Percentiles rank a stretch among this genome's conserved stretches.
phyloP scores from a whole-genome alignment of 805 yeast genomes.

The Candida incommunis region DNA sequence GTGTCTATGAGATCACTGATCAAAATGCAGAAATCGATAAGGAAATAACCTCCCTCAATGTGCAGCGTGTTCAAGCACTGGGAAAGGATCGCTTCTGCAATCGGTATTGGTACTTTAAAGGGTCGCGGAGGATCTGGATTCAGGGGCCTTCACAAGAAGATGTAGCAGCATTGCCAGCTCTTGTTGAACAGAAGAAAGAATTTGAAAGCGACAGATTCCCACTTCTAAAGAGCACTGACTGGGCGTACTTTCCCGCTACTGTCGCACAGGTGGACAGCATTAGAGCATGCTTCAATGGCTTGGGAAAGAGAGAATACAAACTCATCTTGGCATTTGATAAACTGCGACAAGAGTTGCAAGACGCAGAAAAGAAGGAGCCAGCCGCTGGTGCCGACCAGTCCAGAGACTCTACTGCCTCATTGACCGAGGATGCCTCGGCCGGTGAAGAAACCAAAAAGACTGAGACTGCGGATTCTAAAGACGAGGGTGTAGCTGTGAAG shows the following conservation, averaged over 20 bases:
- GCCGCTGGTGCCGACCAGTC: constrained; percentile 3
- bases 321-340: not conserved
- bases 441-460: constrained; percentile 4
- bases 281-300: not conserved
- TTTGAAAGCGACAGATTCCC: constrained; percentile 3
- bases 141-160: constrained; percentile 70
- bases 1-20: constrained; percentile 32
- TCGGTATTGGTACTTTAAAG: constrained; percentile 65
- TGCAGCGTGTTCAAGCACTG: constrained; percentile 58
- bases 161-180: constrained; percentile 21
- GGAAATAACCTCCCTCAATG: constrained; percentile 38
- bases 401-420: constrained; percentile 4
- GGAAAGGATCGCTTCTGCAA: constrained; percentile 79
- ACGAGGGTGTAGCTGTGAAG: not conserved
- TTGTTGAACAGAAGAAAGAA: constrained; percentile 10
- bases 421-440: constrained; percentile 2
- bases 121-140: constrained; percentile 36
- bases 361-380: not conserved
- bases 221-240: not conserved
- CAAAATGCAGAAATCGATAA: constrained; percentile 43
- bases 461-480: constrained; percentile 3
- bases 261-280: constrained; percentile 1
- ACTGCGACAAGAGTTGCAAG: not conserved
- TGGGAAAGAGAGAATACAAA: not conserved
- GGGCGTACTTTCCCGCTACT: constrained; percentile 1